These are phyloP conservation scores for Skeletonema potamos DNA, from an alignment of 108 stramenopile species.

Conservation along the genomic window DNA sequence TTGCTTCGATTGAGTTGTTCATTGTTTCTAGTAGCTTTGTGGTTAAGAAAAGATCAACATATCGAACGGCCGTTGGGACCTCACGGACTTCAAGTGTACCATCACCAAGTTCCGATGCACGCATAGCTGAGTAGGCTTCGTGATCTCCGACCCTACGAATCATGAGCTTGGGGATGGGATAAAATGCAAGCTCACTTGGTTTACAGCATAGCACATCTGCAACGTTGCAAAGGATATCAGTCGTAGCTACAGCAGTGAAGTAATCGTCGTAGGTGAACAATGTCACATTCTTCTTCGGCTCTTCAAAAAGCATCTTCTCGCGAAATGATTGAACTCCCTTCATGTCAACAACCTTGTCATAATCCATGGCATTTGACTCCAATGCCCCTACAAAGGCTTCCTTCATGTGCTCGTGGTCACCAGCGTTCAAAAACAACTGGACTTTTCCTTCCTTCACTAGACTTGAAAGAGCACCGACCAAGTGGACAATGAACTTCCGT, in stretches of 20 bases:
- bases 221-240: constrained; percentile 86
- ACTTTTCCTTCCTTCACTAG: constrained; percentile 71
- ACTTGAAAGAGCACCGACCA: constrained; percentile 58
- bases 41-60: constrained; percentile 70
- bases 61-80: constrained; percentile 62
- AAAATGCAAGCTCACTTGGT: constrained; percentile 90
- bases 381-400: constrained; percentile 72
- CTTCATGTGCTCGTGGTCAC: constrained; percentile 89
- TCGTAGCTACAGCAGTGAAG: constrained; percentile 91
- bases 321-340: constrained; percentile 66
- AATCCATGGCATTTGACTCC: constrained; percentile 58
- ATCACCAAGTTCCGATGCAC: constrained; percentile 86
- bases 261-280: constrained; percentile 89
- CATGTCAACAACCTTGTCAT: constrained; percentile 64
- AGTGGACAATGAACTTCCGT: constrained; percentile 77
- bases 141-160: constrained; percentile 94
- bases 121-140: constrained; percentile 85
- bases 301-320: constrained; percentile 55
- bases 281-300: constrained; percentile 65
- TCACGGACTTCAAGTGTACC: constrained; percentile 87
- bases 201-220: constrained; percentile 89
- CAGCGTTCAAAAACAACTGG: constrained; percentile 89
- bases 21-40: constrained; percentile 67
- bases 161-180: constrained; percentile 88
- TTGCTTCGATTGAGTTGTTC: constrained; percentile 74